A percentile compares a stretch with the other conserved stretches of the same genome.
These are phyloP conservation scores for Penicillium sp. DNA, from an alignment of 2,329 filamentous ascomycete species.

Conservation along the genomic window DNA sequence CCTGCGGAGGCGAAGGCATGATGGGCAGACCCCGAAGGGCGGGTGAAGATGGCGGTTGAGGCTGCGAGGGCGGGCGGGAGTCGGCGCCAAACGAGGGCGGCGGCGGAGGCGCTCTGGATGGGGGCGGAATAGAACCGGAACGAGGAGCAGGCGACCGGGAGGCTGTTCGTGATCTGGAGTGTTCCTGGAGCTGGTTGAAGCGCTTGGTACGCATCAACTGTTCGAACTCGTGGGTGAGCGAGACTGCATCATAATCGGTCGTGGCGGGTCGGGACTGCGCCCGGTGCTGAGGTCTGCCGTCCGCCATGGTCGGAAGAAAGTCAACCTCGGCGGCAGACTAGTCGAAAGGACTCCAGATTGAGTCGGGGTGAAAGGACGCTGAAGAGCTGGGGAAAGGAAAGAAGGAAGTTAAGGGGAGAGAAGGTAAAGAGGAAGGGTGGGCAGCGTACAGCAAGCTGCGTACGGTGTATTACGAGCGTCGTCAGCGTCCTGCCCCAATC, in stretches of 20 bases:
- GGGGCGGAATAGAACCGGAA: constrained; percentile 31
- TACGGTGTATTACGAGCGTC: constrained; percentile 34
- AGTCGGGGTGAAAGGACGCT: constrained; percentile 6
- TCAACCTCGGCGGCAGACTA: constrained; percentile 28
- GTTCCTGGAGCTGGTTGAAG: constrained; percentile 75
- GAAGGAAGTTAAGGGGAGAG: constrained; percentile 14
- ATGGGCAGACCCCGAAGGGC: constrained; percentile 61
- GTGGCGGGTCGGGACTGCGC: constrained; percentile 21
- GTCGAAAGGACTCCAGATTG: constrained; percentile 28
- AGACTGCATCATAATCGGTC: constrained; percentile 67
- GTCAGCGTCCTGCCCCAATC: constrained; percentile 41
- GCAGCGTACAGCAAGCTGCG: constrained; percentile 6
- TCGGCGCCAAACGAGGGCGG: constrained; percentile 36
- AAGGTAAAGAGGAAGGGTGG: constrained; percentile 12
- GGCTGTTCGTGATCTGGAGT: constrained; percentile 57
- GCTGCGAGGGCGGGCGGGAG: constrained; percentile 35
- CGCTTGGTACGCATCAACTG: constrained; percentile 81
- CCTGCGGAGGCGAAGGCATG: constrained; percentile 72
- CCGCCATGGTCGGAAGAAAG: constrained; percentile 36
- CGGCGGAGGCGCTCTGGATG: constrained; percentile 37
- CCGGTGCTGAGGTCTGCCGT: constrained; percentile 33
- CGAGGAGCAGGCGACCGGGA: constrained; percentile 56
- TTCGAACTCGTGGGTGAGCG: constrained; percentile 80
- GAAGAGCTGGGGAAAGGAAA: constrained; percentile 2
- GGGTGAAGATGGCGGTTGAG: constrained; percentile 33